Base-by-base conservation (phyloP, 176 grass and related monocot genomes). In the Tillandsia fasciculata region DNA sequence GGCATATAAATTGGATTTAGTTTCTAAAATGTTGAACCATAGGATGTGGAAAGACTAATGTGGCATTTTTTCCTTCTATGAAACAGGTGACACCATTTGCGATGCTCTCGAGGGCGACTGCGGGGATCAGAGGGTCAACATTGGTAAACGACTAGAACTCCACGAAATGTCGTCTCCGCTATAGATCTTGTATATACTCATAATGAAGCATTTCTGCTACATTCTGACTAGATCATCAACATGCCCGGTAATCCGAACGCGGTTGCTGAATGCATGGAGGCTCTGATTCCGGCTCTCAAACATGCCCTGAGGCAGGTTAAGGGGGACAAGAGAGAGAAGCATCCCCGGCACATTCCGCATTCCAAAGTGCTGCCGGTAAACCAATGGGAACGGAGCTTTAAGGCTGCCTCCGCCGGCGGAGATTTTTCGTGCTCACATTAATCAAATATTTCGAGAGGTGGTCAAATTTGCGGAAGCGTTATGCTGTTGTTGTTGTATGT, bases 221-320 rank as follows among this genome's bases (percentile, higher is more conserved):
- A n/a, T 65, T 2, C 10, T 68, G 63, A 78, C 71, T 80, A 91
- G 89, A 92, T 97, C 71, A 87, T 97, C 63, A 97, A 92, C 85
- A 97, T 97, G 86, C 94, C 94, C 0, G 94, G 94, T 15, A 92
- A 97, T 74, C 94, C 94, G 2, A 97, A 97, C 29, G 89, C 94
- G 0, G 94, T 90, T 7, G 83, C 86, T 0, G 94, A 97, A 72
- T 97, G 94, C 77, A 81, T 87, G 86, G 82, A 82, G 47, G 94
- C 94, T 0, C 77, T 93, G 72, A 70, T 92, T 15, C 89, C 94
- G 1, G 77, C 79, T 18, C 72, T 97, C 15, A 87, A 90, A 56
- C 94, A 97, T 3, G 94, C 84, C 12, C 69, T 93, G 26, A 93
- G 79, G 69, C 94, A 99, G 77, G 74, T 99, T 24, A 99, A 86